Base-by-base conservation (phyloP, 1,284 basidiomycete species). In the Trichosporon inkin region DNA sequence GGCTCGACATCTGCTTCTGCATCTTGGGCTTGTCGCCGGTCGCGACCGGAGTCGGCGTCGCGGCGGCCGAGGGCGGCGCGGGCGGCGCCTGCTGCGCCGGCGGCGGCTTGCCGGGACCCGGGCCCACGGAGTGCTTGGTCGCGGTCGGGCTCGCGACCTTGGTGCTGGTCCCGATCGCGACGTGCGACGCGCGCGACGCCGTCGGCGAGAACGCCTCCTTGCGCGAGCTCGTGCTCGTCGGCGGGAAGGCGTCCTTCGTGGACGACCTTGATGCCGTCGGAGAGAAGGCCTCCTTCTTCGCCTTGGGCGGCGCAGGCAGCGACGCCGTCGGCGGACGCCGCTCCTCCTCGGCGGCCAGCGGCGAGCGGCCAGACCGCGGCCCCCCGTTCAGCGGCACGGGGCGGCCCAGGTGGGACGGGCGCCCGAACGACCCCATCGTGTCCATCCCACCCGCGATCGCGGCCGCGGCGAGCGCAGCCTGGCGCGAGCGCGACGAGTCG, bases 1-100 rank as follows among this genome's bases (percentile, higher is more conserved):
- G 62, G 37, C 69, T 71, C 60, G 62, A 62, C 14, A 77, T 77
- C 62, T 78, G 76, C n/a, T 73, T 72, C 62, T 77, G 75, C 58
- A 75, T 61, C 62, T 77, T 77, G 16, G 75, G 72, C 55, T 72
- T 72, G 60, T 73, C 71, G 6, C 19, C n/a, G 22, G 53, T 16
- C 20, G 24, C 1, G 41, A 37, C 16, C 20, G 38, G n/a, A 38
- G 34, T 41, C 16, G 47, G 1, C 13, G 20, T 24, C 16, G 44
- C 11, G n/a, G 20, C 14, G 16, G 35, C 16, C 16, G 47, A 16
- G 8, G 28, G 28, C 28, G 3, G 10, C 41, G 20, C n/a, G 34
- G n/a, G 35, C 13, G 35, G 34, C n/a, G n/a, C n/a, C n/a, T n/a
- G n/a, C n/a, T n/a, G n/a, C n/a, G n/a, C n/a, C n/a, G n/a, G n/a